phyloP scores from a whole-genome alignment of 192 early-diverging fungal species.

The Umbelopsis isabellina region DNA sequence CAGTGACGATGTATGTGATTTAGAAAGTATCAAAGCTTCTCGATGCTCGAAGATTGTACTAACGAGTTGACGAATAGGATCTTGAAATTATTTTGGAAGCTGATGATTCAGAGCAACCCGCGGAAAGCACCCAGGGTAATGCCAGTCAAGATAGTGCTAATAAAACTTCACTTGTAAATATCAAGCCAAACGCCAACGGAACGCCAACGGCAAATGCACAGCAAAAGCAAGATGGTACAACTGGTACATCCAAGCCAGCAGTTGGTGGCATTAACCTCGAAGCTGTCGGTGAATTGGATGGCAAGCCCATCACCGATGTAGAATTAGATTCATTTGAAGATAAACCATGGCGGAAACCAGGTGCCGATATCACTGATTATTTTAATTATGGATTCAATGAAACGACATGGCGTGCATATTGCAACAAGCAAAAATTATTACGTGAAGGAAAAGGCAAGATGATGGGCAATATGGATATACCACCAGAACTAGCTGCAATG shows the following conservation, averaged over 20 bases:
- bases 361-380: conserved; percentile 97
- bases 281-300: conserved; percentile 76
- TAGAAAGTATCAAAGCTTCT: not conserved
- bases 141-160: not conserved
- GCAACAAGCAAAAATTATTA: conserved; percentile 88
- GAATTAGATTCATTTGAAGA: conserved; percentile 94
- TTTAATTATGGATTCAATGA: conserved; percentile 99
- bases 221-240: conserved; percentile 40
- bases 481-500: conserved; percentile 45
- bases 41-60: conserved; percentile 18
- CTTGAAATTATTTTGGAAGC: conserved; percentile 74
- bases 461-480: conserved; percentile 50
- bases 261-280: conserved; percentile 63
- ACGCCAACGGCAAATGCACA: conserved; percentile 41
- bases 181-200: conserved; percentile 45
- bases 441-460: conserved; percentile 59
- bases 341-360: conserved; percentile 94
- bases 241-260: conserved; percentile 12
- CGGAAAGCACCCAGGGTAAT: conserved; percentile 20
- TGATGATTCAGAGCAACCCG: conserved; percentile 41
- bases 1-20: conserved; percentile 62
- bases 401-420: conserved; percentile 92
- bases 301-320: conserved; percentile 82
- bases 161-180: conserved; percentile 47
- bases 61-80: conserved; percentile 47